phyloP scores from a whole-genome alignment of 192 early-diverging fungal genomes.

The Backusella psychrophila region DNA sequence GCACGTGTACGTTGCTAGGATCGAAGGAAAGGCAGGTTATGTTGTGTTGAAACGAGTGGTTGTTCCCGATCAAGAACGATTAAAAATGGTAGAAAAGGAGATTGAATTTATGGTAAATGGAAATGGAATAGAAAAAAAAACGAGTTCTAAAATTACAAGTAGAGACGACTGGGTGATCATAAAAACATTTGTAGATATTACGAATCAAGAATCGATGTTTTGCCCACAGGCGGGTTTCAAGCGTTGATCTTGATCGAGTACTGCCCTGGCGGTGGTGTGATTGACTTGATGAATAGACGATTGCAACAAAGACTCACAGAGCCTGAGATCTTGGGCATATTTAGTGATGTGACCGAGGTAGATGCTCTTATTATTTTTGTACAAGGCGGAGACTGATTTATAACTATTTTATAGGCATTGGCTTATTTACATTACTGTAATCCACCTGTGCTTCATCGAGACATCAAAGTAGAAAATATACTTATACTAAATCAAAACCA shows the following conservation, averaged over 20 bases:
- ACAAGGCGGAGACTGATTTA: neutral
- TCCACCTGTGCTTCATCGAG: conserved; percentile 84
- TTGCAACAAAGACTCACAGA: conserved; percentile 74
- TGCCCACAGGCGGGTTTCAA: conserved; percentile 67
- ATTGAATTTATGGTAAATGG: conserved; percentile 72
- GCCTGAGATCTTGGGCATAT: conserved; percentile 86
- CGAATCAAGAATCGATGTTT: conserved; percentile 62
- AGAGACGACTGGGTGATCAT: conserved; percentile 72
- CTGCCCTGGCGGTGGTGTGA: conserved; percentile 78
- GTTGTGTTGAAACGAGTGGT: conserved; percentile 84
- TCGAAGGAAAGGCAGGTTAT: conserved; percentile 46
- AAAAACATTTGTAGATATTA: conserved; percentile 80
- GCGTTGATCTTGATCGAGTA: conserved; percentile 91
- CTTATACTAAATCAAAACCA: conserved; percentile 54
- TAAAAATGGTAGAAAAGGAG: conserved; percentile 69
- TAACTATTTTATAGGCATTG: conserved; percentile 56
- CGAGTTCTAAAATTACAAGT: neutral
- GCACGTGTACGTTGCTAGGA: conserved; percentile 81
- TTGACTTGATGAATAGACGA: conserved; percentile 85
- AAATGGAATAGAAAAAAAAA: neutral
- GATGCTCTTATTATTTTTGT: neutral
- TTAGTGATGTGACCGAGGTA: conserved; percentile 75
- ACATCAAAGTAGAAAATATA: conserved; percentile 86
- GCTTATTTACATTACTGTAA: conserved; percentile 87
- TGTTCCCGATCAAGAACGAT: conserved; percentile 62